Evolutionary conservation across 2,329 filamentous ascomycete genomes (phyloP).

Genomic region (Claviceps citrina): DNA sequence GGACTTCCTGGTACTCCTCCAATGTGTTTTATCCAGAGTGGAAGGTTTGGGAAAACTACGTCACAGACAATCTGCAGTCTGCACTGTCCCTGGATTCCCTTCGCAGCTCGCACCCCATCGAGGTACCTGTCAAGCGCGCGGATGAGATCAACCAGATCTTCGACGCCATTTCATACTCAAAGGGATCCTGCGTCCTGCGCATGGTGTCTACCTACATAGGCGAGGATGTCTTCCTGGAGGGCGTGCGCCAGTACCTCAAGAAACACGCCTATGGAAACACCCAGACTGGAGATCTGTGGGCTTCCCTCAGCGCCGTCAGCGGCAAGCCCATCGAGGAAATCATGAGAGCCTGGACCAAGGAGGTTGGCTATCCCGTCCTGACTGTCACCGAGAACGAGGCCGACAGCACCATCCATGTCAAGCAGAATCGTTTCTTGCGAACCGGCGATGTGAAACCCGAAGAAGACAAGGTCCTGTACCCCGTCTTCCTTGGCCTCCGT

Average conservation of each 20-base stretch:
- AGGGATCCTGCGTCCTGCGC: constrained; percentile 85
- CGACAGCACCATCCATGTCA: constrained; percentile 62
- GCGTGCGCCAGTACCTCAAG: constrained; percentile 79
- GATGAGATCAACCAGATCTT: constrained; percentile 98
- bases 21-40: constrained; percentile 93
- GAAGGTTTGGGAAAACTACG: constrained; percentile 95
- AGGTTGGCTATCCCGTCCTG: constrained; percentile 84
- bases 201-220: constrained; percentile 96
- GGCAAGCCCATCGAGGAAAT: constrained; percentile 81
- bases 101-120: constrained; percentile 88
- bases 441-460: constrained; percentile 89
- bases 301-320: constrained; percentile 70
- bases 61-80: constrained; percentile 80
- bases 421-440: constrained; percentile 88
- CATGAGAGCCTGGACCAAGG: constrained; percentile 95
- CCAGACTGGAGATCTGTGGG: constrained; percentile 79
- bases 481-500: constrained; percentile 74
- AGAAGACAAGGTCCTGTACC: constrained; percentile 76
- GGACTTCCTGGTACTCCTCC: constrained; percentile 53
- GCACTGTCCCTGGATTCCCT: constrained; percentile 79
- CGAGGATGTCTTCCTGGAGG: constrained; percentile 84
- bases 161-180: constrained; percentile 92
- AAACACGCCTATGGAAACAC: constrained; percentile 97
- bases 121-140: constrained; percentile 87
- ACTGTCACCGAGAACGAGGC: constrained; percentile 54